A percentile compares a stretch with the other conserved stretches of the same genome.
Evolutionary conservation across 2,329 filamentous ascomycete species (phyloP).

Genomic region (Zymoseptoria tritici): DNA sequence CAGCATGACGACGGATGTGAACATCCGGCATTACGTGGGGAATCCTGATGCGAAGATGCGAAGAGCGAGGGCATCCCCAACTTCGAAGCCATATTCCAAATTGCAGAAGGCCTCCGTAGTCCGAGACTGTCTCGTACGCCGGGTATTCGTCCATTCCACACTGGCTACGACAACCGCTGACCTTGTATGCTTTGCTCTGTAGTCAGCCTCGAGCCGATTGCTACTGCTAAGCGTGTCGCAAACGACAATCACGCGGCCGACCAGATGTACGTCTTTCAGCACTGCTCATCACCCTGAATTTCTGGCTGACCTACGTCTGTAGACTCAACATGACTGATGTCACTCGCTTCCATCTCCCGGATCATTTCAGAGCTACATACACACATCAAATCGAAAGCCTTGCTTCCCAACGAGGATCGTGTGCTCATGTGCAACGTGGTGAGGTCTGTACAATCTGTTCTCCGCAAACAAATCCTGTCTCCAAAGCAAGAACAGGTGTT

Average conservation of each 20-base stretch:
- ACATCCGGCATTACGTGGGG: too few species aligned
- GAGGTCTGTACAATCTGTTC: neutral
- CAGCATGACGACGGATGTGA: too few species aligned
- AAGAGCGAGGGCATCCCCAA: too few species aligned
- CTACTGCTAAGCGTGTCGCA: neutral
- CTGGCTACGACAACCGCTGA: too few species aligned
- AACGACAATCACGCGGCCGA: neutral
- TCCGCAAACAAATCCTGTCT: too few species aligned
- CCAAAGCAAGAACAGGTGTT: too few species aligned
- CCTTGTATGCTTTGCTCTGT: too few species aligned
- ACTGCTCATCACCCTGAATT: neutral
- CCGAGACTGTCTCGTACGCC: too few species aligned
- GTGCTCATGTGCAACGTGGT: neutral
- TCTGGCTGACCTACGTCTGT: neutral
- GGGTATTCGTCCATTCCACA: too few species aligned
- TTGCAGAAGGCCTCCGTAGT: too few species aligned
- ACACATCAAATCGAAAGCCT: neutral
- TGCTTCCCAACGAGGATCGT: neutral
- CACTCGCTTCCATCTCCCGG: neutral
- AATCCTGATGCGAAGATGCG: too few species aligned
- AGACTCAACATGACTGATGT: neutral
- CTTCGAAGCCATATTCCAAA: too few species aligned
- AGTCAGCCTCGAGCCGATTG: neutral
- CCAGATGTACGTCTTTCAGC: neutral
- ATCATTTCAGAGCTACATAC: neutral